Evolutionary conservation across 768 basidiomycete species (phyloP).

Genomic region (Glaciozyma martinii): DNA sequence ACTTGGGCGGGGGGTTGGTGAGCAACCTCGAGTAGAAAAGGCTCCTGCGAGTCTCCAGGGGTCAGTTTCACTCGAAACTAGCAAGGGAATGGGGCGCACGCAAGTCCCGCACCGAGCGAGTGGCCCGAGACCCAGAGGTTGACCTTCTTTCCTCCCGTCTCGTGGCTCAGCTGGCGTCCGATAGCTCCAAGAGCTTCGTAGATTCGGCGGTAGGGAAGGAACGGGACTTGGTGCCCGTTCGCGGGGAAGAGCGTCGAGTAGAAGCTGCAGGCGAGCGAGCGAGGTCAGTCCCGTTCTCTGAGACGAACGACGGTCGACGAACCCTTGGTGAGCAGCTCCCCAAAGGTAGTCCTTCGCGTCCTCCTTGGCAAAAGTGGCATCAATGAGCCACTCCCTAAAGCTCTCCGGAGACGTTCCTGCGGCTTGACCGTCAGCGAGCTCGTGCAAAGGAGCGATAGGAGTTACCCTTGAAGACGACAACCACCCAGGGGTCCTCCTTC

Average conservation of each 20-base stretch:
- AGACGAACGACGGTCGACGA: background rate
- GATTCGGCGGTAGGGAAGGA: background rate
- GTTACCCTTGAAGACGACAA: background rate
- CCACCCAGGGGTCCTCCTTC: background rate
- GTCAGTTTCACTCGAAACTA: background rate
- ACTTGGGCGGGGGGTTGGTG: background rate
- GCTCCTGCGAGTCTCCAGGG: too few species aligned
- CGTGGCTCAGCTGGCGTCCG: background rate
- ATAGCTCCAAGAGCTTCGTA: background rate
- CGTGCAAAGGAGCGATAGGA: background rate
- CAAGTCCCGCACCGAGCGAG: background rate
- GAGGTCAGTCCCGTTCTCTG: too few species aligned
- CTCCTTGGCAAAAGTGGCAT: background rate
- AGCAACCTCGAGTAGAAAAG: background rate
- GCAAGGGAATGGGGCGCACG: background rate
- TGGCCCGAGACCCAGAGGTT: background rate
- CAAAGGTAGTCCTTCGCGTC: background rate
- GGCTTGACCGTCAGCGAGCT: background rate
- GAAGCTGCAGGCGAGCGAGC: background rate
- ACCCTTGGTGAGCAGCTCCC: background rate
- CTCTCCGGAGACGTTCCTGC: background rate
- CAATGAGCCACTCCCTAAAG: background rate
- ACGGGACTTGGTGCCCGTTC: background rate
- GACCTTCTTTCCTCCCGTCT: background rate
- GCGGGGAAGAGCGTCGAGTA: background rate